Conservation (phyloP, 179 eudicot genomes). For the Spinacia oleracea region DNA sequence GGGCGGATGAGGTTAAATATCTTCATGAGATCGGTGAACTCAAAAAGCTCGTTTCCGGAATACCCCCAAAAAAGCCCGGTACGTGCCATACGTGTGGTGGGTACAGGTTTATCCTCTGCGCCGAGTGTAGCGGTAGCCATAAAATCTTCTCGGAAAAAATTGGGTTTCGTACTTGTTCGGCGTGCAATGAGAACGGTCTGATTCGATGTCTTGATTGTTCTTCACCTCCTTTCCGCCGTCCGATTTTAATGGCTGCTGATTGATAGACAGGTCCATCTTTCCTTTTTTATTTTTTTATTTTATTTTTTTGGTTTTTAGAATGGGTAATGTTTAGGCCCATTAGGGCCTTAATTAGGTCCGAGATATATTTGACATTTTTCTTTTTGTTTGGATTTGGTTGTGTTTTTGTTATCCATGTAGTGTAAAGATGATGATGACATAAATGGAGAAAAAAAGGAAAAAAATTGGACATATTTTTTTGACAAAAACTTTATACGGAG, state of each 20-base stretch:
- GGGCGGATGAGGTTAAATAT: constrained; percentile 67
- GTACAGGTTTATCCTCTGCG: constrained; percentile 59
- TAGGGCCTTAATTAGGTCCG: constrained; percentile 16
- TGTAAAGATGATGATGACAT: constrained; percentile 15
- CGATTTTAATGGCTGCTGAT: constrained; percentile 6
- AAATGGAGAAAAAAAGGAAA: background rate
- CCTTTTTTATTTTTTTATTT: background rate
- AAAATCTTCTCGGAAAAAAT: constrained; percentile 55
- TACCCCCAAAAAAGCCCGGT: constrained; percentile 39
- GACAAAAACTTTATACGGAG: background rate
- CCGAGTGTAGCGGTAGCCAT: constrained; percentile 72
- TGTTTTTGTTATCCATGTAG: background rate
- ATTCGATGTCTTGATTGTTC: constrained; percentile 69
- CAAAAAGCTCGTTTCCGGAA: constrained; percentile 49
- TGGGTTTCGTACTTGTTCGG: constrained; percentile 55
- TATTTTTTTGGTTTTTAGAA: background rate
- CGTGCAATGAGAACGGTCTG: constrained; percentile 79
- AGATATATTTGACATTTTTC: no score
- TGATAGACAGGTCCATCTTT: constrained; percentile 8
- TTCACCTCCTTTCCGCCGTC: constrained; percentile 18
- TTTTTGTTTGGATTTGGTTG: background rate
- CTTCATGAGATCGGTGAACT: constrained; percentile 76
- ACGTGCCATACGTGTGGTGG: constrained; percentile 73
- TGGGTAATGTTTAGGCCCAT: constrained; percentile 8
- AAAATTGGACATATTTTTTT: constrained; percentile 6